A percentile compares a stretch with the other conserved stretches of the same genome.
These are phyloP conservation scores for Pythium volutum DNA, from an alignment of 352 stramenopile genomes.

Conservation along the genomic window DNA sequence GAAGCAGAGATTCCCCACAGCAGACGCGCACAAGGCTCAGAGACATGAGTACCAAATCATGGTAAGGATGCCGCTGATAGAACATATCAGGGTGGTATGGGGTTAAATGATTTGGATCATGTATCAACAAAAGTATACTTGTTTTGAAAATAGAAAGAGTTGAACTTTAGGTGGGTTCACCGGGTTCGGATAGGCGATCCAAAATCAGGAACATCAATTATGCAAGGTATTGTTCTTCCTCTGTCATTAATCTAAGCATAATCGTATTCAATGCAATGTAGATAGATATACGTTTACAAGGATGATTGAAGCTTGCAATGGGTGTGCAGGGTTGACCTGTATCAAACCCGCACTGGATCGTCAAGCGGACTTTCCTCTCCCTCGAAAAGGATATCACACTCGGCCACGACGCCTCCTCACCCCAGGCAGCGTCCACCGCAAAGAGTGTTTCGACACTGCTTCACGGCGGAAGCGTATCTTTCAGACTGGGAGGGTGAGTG, in stretches of 20 bases:
- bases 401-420: not conserved
- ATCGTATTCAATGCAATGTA: not conserved
- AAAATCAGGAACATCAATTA: conserved; percentile 19
- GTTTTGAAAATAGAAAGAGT: conserved; percentile 14
- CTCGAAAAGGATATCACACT: not conserved
- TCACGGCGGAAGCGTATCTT: not conserved
- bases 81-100: not conserved
- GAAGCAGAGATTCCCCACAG: not conserved
- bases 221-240: not conserved
- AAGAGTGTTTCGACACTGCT: not conserved
- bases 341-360: not conserved
- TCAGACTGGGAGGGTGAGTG: not conserved
- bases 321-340: not conserved
- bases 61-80: no score
- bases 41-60: not conserved
- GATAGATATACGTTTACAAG: not conserved
- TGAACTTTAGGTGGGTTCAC: conserved; percentile 24
- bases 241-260: not conserved
- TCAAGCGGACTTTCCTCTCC: not conserved
- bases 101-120: not conserved
- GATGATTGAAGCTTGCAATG: not conserved
- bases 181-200: not conserved
- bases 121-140: not conserved
- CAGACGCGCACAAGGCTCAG: not conserved
- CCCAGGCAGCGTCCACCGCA: not conserved